Conservation (phyloP, 2,329 filamentous ascomycete species). For the Penicillium olsonii region DNA sequence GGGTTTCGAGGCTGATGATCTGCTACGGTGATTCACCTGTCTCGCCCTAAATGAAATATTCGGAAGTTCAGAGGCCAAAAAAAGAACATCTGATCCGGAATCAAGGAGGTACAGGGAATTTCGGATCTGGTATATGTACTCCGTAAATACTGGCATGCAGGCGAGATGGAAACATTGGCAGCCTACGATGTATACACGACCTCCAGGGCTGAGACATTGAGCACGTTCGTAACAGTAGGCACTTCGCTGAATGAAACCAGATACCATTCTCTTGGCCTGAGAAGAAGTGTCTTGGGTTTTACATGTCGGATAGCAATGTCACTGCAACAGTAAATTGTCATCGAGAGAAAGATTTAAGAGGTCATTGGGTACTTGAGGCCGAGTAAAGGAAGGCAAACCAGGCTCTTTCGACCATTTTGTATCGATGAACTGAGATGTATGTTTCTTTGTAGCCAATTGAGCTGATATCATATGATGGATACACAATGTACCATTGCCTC, state of each 20-base stretch:
- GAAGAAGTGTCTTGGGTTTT: neutral
- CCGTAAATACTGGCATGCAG: conserved; percentile 4
- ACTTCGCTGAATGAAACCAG: too few species aligned
- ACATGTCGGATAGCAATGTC: neutral
- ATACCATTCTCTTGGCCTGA: neutral
- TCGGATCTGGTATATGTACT: conserved; percentile 6
- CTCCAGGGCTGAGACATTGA: neutral
- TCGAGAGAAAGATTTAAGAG: neutral
- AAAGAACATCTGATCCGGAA: neutral
- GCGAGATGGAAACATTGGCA: conserved; percentile 3
- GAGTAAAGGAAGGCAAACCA: neutral
- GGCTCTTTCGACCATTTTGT: neutral
- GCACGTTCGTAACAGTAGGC: neutral
- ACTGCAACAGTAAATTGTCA: neutral
- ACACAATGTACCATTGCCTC: conserved; percentile 5
- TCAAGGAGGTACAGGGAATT: neutral
- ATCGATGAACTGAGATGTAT: neutral
- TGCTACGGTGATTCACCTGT: neutral
- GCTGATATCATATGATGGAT: conserved; percentile 13
- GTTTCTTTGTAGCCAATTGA: conserved; percentile 15
- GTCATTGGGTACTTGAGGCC: neutral
- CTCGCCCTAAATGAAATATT: neutral
- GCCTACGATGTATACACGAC: too few species aligned
- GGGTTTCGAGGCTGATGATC: neutral
- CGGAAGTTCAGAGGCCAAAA: too few species aligned